phyloP scores from a whole-genome alignment of 371 early-diverging fungal species.

The Entomophthora muscae region DNA sequence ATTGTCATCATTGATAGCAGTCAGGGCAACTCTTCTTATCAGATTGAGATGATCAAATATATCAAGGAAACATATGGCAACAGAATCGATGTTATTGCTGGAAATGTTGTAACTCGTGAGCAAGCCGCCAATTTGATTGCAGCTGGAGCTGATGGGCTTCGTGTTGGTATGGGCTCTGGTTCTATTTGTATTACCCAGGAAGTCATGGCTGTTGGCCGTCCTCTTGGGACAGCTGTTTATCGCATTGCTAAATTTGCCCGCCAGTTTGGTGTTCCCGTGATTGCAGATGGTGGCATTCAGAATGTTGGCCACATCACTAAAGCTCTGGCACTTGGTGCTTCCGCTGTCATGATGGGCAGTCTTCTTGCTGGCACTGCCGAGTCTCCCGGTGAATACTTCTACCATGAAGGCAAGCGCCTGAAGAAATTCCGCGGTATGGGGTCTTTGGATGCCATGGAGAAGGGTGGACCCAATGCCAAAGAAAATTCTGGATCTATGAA shows the following conservation, averaged over 20 bases:
- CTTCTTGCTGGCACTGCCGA: constrained; percentile 89
- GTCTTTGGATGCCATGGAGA: constrained; percentile 87
- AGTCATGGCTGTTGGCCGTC: constrained; percentile 96
- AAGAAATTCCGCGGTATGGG: constrained; percentile 98
- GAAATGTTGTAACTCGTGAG: constrained; percentile 91
- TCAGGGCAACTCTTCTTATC: constrained; percentile 87
- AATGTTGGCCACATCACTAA: constrained; percentile 95
- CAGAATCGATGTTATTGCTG: constrained; percentile 76
- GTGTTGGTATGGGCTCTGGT: constrained; percentile 94
- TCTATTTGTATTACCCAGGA: constrained; percentile 97
- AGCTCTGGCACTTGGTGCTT: constrained; percentile 85
- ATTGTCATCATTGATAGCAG: constrained; percentile 83
- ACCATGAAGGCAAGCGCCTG: constrained; percentile 89
- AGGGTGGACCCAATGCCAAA: constrained; percentile 16
- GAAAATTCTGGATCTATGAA: constrained; percentile 65
- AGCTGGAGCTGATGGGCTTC: constrained; percentile 89
- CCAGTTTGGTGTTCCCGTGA: constrained; percentile 84
- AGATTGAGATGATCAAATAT: constrained; percentile 83
- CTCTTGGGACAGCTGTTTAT: constrained; percentile 94
- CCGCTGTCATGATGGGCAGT: constrained; percentile 95
- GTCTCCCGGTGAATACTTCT: constrained; percentile 94
- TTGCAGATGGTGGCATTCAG: constrained; percentile 92
- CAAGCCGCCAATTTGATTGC: constrained; percentile 81
- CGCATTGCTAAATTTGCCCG: constrained; percentile 82
- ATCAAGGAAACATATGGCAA: constrained; percentile 60